Percentiles rank a stretch among this genome's conserved stretches.
Conservation (phyloP, 495 filamentous ascomycete genomes). For the Arthonia radiata region DNA sequence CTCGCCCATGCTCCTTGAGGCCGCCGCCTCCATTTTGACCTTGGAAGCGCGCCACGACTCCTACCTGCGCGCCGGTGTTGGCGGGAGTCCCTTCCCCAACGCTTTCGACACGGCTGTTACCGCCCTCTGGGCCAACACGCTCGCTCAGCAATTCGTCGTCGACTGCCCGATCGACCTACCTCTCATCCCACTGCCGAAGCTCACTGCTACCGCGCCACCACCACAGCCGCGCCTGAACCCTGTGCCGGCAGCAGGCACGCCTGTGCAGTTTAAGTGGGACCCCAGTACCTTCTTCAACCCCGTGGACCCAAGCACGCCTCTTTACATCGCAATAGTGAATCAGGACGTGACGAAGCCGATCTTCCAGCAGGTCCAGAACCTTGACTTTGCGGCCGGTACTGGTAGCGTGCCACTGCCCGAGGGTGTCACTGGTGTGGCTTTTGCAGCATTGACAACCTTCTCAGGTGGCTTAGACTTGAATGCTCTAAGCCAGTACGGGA, state of each 20-base stretch:
- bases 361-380: slow-evolving; percentile 8
- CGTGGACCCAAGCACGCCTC: slow-evolving; percentile 6
- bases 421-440: slow-evolving; percentile 9
- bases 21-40: slow-evolving; percentile 1
- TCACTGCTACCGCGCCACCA: slow-evolving; percentile 7
- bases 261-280: slow-evolving; percentile 8
- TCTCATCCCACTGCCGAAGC: slow-evolving; percentile 8
- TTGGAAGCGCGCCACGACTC: slow-evolving; percentile 1
- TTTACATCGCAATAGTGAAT: slow-evolving; percentile 12
- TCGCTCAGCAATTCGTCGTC: slow-evolving; percentile 1
- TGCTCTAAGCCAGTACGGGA: slow-evolving; percentile 8
- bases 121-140: slow-evolving; percentile 1
- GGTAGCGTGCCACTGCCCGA: slow-evolving; percentile 9
- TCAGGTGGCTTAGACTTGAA: slow-evolving; percentile 5
- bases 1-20: slow-evolving; percentile 1
- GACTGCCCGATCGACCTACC: slow-evolving; percentile 6
- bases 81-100: slow-evolving; percentile 1
- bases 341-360: slow-evolving; percentile 7
- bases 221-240: slow-evolving; percentile 8
- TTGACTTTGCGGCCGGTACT: slow-evolving; percentile 5
- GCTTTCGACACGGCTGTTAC: slow-evolving; percentile 1
- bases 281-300: slow-evolving; percentile 9
- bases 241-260: slow-evolving; percentile 7
- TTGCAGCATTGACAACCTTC: slow-evolving; percentile 12
- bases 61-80: slow-evolving; percentile 1